These are phyloP conservation scores for Actinomortierella ambigua DNA, from an alignment of 371 early-diverging fungal genomes.

Conservation along the genomic window DNA sequence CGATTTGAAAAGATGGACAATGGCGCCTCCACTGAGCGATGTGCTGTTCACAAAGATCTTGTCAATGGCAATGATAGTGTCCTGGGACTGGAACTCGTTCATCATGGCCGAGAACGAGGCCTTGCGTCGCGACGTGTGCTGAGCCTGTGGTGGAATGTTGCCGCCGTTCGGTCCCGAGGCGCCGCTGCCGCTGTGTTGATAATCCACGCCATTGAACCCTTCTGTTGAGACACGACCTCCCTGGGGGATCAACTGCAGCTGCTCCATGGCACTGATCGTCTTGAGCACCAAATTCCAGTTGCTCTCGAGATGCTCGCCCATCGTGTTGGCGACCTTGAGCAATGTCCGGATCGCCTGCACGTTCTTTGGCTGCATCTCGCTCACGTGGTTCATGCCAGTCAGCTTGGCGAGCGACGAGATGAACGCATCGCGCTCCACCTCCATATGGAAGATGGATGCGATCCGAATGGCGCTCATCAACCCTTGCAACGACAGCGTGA, in stretches of 20 bases:
- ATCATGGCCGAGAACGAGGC: constrained; percentile 49
- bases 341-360: constrained; percentile 67
- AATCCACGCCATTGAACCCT: constrained; percentile 31
- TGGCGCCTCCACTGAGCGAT: constrained; percentile 48
- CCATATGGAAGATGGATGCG: constrained; percentile 70
- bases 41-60: constrained; percentile 69
- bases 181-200: constrained; percentile 20
- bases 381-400: constrained; percentile 62
- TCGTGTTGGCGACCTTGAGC: constrained; percentile 60
- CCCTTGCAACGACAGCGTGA: constrained; percentile 61
- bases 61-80: constrained; percentile 72
- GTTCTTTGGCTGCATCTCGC: constrained; percentile 70
- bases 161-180: constrained; percentile 2
- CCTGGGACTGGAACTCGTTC: constrained; percentile 56
- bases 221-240: constrained; percentile 45
- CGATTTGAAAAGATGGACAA: constrained; percentile 49
- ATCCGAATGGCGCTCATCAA: constrained; percentile 64
- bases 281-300: constrained; percentile 71
- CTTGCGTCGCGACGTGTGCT: constrained; percentile 25
- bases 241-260: constrained; percentile 46
- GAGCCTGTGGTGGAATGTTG: constrained; percentile 8
- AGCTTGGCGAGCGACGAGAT: constrained; percentile 68
- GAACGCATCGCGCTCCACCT: constrained; percentile 71
- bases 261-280: constrained; percentile 69
- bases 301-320: constrained; percentile 64